Evolutionary conservation across 495 filamentous ascomycete genomes (phyloP).

Genomic region (Aspergillus ellipticus): DNA sequence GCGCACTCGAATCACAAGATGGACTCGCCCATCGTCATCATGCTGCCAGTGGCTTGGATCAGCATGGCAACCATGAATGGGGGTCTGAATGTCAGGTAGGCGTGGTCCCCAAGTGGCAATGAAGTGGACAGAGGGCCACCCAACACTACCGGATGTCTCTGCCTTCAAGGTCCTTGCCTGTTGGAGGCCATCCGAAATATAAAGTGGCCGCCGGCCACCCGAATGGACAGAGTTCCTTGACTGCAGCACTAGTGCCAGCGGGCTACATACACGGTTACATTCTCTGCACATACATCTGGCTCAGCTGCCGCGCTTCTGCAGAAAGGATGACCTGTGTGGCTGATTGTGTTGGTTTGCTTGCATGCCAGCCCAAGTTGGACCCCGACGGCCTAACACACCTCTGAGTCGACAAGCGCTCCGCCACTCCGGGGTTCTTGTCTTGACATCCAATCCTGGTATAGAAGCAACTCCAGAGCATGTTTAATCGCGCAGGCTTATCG

Average conservation of each 20-base stretch:
- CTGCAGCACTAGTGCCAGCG: not conserved
- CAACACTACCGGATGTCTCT: not conserved
- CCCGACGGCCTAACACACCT: not conserved
- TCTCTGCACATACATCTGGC: not conserved
- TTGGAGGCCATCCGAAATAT: not conserved
- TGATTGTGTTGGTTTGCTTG: not conserved
- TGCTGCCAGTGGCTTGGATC: constrained; percentile 8
- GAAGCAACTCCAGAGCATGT: not conserved
- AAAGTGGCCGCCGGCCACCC: not conserved
- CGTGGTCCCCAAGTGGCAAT: not conserved
- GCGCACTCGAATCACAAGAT: constrained; percentile 9
- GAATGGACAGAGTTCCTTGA: not conserved
- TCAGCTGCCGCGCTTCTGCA: not conserved
- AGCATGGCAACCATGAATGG: not conserved
- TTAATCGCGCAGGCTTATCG: not conserved
- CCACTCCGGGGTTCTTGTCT: not conserved
- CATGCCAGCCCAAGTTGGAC: not conserved
- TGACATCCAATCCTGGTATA: not conserved
- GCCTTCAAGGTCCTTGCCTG: too few relatives aligned
- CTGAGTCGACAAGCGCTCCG: not conserved
- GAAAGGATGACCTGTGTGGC: constrained; percentile 2
- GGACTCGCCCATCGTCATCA: constrained; percentile 8
- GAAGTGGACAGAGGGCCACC: not conserved
- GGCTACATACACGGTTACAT: not conserved
- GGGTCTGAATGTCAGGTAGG: not conserved